These are phyloP conservation scores for Glonium stellatum DNA, from an alignment of 495 filamentous ascomycete genomes.

Conservation along the genomic window DNA sequence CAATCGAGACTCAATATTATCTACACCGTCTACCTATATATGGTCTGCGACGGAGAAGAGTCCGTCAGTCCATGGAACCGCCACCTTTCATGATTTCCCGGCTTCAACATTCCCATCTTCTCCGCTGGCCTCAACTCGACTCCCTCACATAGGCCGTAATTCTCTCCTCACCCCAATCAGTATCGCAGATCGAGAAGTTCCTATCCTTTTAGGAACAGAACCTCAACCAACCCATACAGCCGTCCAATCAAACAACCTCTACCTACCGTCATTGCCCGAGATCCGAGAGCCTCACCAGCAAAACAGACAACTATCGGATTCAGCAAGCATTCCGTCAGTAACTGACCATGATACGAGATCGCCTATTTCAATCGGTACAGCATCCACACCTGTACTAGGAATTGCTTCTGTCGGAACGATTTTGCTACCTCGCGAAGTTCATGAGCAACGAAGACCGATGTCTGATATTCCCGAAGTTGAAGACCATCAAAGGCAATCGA, in stretches of 20 bases:
- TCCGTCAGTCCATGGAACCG: constrained; percentile 9
- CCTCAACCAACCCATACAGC: constrained; percentile 29
- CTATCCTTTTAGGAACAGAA: constrained; percentile 15
- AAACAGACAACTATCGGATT: neutral
- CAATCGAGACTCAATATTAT: constrained; percentile 1
- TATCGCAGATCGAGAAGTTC: constrained; percentile 18
- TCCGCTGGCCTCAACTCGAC: neutral
- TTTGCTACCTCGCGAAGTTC: constrained; percentile 13
- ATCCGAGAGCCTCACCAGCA: neutral
- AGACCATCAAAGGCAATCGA: neutral
- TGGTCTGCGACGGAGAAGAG: constrained; percentile 28
- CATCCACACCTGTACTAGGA: constrained; percentile 22
- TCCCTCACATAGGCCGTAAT: neutral
- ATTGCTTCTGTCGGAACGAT: constrained; percentile 25
- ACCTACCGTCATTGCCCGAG: neutral
- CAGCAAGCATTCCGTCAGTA: constrained; percentile 1
- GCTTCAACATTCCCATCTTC: neutral
- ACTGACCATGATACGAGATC: constrained; percentile 9
- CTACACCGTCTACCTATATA: constrained; percentile 21
- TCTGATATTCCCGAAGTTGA: neutral
- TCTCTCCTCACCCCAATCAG: neutral
- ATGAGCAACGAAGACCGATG: neutral
- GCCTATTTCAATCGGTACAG: constrained; percentile 13
- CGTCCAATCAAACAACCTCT: constrained; percentile 32
- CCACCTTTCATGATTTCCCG: neutral